A percentile compares a stretch with the other conserved stretches of the same genome.
Conservation (phyloP, 148 eudicot genomes). For the Nepenthes gracilis region DNA sequence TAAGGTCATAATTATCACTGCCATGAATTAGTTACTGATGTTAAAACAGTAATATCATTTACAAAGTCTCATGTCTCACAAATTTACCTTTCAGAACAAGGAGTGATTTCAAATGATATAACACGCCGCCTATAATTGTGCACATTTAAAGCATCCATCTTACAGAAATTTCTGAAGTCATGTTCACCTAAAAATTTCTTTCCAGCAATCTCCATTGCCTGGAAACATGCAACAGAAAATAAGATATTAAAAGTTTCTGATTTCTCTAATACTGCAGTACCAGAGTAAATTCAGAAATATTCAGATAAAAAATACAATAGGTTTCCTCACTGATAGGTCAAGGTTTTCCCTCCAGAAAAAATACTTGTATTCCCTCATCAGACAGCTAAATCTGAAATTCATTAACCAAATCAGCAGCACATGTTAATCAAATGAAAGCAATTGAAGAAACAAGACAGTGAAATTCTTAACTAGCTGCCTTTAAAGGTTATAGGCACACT, state of each 20-base stretch:
- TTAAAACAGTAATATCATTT: too few relatives aligned
- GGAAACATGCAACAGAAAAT: constrained; percentile 9
- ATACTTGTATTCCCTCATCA: constrained; percentile 81
- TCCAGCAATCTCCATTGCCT: constrained; percentile 88
- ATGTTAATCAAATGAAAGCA: background rate
- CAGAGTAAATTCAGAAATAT: too few relatives aligned
- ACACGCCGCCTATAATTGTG: constrained; percentile 68
- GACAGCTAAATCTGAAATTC: constrained; percentile 70
- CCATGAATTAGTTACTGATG: too few relatives aligned
- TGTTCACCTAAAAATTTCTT: constrained; percentile 81
- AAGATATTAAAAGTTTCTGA: background rate
- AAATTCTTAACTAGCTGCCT: too few relatives aligned
- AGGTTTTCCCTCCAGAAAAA: constrained; percentile 82
- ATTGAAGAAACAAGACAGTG: background rate
- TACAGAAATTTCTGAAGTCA: constrained; percentile 94
- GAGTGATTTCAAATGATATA: constrained; percentile 40
- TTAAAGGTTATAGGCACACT: too few relatives aligned
- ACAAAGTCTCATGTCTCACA: background rate
- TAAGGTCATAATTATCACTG: too few relatives aligned
- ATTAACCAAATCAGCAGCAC: background rate
- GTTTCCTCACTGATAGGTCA: constrained; percentile 36
- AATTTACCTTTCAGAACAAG: constrained; percentile 58
- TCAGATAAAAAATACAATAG: background rate
- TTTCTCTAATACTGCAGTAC: too few relatives aligned
- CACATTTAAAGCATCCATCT: constrained; percentile 94